Conservation (phyloP, 2,329 filamentous ascomycete genomes). For the Fusarium caatingaense region DNA sequence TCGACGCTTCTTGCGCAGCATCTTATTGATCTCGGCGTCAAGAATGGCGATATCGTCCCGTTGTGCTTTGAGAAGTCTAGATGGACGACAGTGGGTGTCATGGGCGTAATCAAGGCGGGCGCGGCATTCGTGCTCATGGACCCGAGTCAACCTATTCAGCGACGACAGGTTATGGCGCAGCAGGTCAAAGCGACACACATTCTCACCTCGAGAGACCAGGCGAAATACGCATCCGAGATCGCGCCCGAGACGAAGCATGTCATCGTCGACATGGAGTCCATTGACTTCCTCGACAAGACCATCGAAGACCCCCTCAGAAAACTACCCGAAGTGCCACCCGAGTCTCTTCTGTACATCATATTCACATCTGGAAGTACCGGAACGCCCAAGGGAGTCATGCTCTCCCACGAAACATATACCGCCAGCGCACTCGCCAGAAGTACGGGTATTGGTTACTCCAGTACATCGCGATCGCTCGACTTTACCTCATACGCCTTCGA, state of each 20-base stretch:
- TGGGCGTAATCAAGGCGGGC: slow-evolving; percentile 50
- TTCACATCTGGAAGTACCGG: slow-evolving; percentile 75
- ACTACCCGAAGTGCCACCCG: slow-evolving; percentile 56
- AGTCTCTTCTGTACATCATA: slow-evolving; percentile 64
- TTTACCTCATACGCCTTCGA: slow-evolving; percentile 66
- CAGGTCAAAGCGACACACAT: slow-evolving; percentile 39
- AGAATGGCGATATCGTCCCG: slow-evolving; percentile 45
- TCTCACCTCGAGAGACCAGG: slow-evolving; percentile 37
- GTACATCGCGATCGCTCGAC: slow-evolving; percentile 57
- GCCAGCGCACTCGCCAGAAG: slow-evolving; percentile 50
- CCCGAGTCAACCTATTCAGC: slow-evolving; percentile 41
- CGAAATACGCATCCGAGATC: slow-evolving; percentile 29
- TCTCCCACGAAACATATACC: slow-evolving; percentile 60
- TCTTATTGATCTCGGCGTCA: slow-evolving; percentile 39
- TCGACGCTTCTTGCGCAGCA: slow-evolving; percentile 43
- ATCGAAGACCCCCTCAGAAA: slow-evolving; percentile 25
- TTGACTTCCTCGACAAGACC: slow-evolving; percentile 30
- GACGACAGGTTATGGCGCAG: slow-evolving; percentile 39
- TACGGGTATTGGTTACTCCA: slow-evolving; percentile 54
- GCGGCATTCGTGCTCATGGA: slow-evolving; percentile 51
- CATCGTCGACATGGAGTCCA: slow-evolving; percentile 26
- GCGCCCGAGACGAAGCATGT: slow-evolving; percentile 36
- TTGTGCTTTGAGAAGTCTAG: slow-evolving; percentile 50
- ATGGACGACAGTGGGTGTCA: slow-evolving; percentile 47
- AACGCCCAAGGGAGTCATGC: slow-evolving; percentile 70